Base-by-base conservation (phyloP, 148 eudicot species). In the Pharnaceum exiguum region DNA sequence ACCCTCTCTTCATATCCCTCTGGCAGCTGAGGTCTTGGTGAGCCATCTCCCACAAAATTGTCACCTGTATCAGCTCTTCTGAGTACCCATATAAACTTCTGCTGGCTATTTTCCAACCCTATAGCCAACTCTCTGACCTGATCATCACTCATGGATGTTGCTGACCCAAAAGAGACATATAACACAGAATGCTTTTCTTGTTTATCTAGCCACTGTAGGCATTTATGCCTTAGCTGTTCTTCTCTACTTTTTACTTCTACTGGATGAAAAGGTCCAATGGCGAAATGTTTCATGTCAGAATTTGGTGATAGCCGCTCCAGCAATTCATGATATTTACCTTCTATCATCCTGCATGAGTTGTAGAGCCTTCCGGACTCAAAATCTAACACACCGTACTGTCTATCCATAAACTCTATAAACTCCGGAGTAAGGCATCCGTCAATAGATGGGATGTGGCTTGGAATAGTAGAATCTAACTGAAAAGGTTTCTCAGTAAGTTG, bases 51-150 rank as follows among this genome's bases (percentile, higher is more conserved):
- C 46, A 18, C 43, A 46, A 66, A 47, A 13, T 56, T 27, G 26
- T 66, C 57, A 0, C 17, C 18, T 18, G 32, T 37, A 40, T 66
- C 70, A 24, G 71, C 67, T 15, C 36, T 81, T 67, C 88, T 67
- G 23, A 84, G 10, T 15, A 75, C 88, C 96, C 88, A 87, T 12
- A 84, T n/a, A 49, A 87, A 87, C 53, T 78, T 84, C 10, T 69
- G 69, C 16, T 39, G 48, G 44, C 88, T 79, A 35, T 36, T 39
- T 18, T 88, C 91, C 11, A 84, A 35, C 57, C 91, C 96, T 3
- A 56, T 31, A 0, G 90, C 96, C 2, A 88, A 21, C 68, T 88
- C 96, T 10, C 11, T 44, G 13, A 75, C 69, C 65, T 88, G 77
- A 26, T 82, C 76, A 1, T 72, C 66, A 3, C 47, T 33, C 26